Evolutionary conservation across 1,284 basidiomycete genomes (phyloP), one percentile per base, ranked within the genome.

Genomic region (Ustilago loliicola): DNA sequence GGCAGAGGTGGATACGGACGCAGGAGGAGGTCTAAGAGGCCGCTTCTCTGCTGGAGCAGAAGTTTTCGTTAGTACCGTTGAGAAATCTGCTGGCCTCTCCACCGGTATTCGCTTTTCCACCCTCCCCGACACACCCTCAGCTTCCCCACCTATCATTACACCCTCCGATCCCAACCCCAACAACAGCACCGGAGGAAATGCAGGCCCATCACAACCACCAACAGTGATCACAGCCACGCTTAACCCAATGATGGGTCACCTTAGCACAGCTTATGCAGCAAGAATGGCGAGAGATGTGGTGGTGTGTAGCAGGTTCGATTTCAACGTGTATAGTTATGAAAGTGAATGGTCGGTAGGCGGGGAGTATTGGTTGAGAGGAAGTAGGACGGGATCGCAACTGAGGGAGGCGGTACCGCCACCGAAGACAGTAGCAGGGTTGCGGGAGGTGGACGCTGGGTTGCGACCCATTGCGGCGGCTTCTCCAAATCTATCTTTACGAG

Each of bases 261-360:
- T 98, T 32, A 94, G 94, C 3, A 90, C 92, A 1, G 94, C 96
- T 29, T 98, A 98, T 86, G 93, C 95, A 0, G 94, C 96, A 0
- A 91, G 92, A 57, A 92, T 95, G 29, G 93, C 93, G 1, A 90
- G 90, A 2, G 94, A 96, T 85, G 90, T 98, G n/a, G 91, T 94
- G 0, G 87, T 98, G 7, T 93, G 93, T 61, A 94, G 94, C 2
- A 90, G 96, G 19, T 98, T 96, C 85, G 95, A 98, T 84, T 95
- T 98, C 87, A 99, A 99, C 83, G 91, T 96, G 29, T 98, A 97
- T 85, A 95, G 93, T 84, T 98, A 96, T 87, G 95, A 97, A 81
- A 95, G 93, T 83, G 96, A 98, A 86, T 93, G 95, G 91, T 93
- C 94, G 5, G 90, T 98, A 87, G 96, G 85, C 1, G 80, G 66